phyloP scores from a whole-genome alignment of 768 basidiomycete species.

The Trametes elegans region DNA sequence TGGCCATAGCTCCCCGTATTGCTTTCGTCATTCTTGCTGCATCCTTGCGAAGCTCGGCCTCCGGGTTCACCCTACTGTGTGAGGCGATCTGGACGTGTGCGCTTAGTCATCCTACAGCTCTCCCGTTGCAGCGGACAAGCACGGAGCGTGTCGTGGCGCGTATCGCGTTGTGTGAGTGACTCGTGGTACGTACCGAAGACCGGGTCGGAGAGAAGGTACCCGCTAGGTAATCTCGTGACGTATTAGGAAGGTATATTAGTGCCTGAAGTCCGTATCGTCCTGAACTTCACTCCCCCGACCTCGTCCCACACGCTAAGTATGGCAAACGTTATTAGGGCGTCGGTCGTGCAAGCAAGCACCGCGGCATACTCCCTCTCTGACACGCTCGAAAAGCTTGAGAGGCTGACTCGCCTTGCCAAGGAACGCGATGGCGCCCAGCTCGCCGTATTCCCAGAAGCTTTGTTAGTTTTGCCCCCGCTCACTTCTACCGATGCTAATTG shows the following conservation, averaged over 20 bases:
- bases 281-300: background rate
- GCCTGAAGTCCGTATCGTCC: background rate
- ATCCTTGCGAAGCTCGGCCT: background rate
- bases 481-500: too few relatives aligned
- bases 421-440: conserved; percentile 47
- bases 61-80: conserved; percentile 1
- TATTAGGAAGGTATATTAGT: background rate
- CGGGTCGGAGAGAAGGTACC: background rate
- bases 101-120: background rate
- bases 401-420: conserved; percentile 43
- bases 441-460: conserved; percentile 57
- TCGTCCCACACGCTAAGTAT: background rate
- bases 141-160: conserved; percentile 5
- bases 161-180: conserved; percentile 9
- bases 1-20: conserved; percentile 3
- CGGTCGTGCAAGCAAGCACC: conserved; percentile 53
- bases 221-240: conserved; percentile 6
- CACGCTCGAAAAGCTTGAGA: conserved; percentile 50
- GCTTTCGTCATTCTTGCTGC: background rate
- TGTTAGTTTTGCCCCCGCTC: too few relatives aligned
- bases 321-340: conserved; percentile 41
- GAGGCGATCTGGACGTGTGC: background rate
- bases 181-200: background rate
- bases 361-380: conserved; percentile 43
- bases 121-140: background rate